A percentile compares a stretch with the other conserved stretches of the same genome.
Conservation (phyloP, 768 basidiomycete species). For the Xerocomus spinulosus region DNA sequence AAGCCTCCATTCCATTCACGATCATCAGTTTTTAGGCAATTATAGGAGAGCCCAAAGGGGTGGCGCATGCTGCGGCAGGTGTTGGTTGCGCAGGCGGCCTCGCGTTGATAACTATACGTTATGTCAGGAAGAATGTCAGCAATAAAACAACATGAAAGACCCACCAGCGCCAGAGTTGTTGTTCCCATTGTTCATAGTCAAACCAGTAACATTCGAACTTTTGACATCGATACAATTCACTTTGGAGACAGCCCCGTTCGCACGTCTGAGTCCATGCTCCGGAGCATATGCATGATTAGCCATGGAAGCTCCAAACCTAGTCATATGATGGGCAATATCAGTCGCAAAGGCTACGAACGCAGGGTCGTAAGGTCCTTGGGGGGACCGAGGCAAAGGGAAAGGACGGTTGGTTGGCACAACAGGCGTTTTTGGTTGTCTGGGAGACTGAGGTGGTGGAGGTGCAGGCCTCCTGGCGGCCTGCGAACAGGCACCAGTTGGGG, state of each 20-base stretch:
- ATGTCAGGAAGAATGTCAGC: too few species aligned
- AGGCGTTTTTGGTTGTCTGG: not conserved
- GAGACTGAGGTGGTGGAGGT: slow-evolving; percentile 4
- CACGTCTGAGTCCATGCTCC: not conserved
- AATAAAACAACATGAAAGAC: not conserved
- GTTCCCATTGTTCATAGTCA: slow-evolving; percentile 8
- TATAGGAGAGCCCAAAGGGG: too few species aligned
- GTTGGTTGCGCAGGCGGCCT: too few species aligned
- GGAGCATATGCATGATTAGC: not conserved
- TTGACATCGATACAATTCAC: slow-evolving; percentile 1
- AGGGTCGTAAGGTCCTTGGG: not conserved
- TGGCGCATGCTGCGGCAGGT: too few species aligned
- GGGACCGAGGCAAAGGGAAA: not conserved
- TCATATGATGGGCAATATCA: not conserved
- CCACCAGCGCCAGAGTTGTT: slow-evolving; percentile 11
- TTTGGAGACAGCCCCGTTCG: not conserved
- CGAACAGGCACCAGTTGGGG: not conserved
- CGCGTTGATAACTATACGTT: too few species aligned
- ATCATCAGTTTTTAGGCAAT: too few species aligned
- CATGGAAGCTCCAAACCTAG: not conserved
- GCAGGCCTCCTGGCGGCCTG: slow-evolving; percentile 3
- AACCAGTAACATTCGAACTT: not conserved
- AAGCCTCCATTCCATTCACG: too few species aligned
- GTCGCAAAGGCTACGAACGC: not conserved
- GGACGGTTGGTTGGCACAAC: not conserved